Evolutionary conservation across 1,284 basidiomycete species (phyloP).

Genomic region (Pyrrhoderma lamaoense): DNA sequence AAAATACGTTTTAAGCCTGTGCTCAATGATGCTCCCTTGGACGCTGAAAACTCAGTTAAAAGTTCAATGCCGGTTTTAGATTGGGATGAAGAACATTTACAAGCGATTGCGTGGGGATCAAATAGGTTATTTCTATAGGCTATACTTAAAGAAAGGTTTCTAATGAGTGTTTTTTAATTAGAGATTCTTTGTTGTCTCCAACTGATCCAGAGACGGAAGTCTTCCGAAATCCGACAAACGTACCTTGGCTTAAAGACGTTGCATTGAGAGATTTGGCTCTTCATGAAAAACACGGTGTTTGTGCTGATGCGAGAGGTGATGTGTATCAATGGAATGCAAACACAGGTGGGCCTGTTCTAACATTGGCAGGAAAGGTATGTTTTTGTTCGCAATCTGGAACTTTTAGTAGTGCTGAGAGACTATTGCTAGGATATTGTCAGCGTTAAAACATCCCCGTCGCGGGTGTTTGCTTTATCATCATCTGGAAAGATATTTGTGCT

Average conservation of each 20-base stretch:
- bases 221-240: conserved; percentile 43
- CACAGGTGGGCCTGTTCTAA: conserved; percentile 47
- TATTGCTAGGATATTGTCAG: conserved; percentile 56
- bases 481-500: conserved; percentile 72
- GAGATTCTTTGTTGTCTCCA: conserved; percentile 40
- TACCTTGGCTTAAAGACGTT: conserved; percentile 50
- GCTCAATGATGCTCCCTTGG: background rate
- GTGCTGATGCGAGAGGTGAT: conserved; percentile 82
- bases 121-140: conserved; percentile 36
- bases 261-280: conserved; percentile 74
- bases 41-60: background rate
- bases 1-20: background rate
- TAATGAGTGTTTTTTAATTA: conserved; percentile 23
- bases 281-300: conserved; percentile 70
- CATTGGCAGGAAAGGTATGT: conserved; percentile 68
- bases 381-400: background rate
- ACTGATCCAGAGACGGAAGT: conserved; percentile 29
- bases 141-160: background rate
- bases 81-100: conserved; percentile 25
- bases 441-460: conserved; percentile 47
- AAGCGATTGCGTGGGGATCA: conserved; percentile 48
- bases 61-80: background rate
- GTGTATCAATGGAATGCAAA: conserved; percentile 84
- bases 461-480: conserved; percentile 66
- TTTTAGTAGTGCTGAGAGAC: background rate